Conservation (phyloP, 148 eudicot genomes). For the Diospyros lotus region DNA sequence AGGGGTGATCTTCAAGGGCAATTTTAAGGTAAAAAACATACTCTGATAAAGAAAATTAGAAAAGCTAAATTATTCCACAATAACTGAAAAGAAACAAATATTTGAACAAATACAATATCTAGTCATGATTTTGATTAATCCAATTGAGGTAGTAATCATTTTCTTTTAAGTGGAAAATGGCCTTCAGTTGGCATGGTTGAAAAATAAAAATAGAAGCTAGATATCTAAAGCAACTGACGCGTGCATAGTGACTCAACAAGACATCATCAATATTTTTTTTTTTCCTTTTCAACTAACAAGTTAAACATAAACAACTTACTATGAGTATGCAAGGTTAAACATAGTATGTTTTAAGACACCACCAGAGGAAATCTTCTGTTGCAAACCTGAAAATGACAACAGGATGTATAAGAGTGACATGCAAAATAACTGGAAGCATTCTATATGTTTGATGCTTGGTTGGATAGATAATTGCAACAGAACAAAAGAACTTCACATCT, state of each 20-base stretch:
- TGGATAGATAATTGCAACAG: neutral
- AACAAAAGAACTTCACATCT: neutral
- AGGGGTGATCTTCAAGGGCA: neutral
- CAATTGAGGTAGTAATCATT: neutral
- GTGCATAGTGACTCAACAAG: neutral
- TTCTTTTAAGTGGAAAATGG: neutral
- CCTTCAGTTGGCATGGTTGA: neutral
- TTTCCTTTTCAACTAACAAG: neutral
- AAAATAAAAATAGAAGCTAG: neutral
- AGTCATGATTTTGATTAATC: neutral
- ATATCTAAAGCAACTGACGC: neutral
- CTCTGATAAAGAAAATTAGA: neutral
- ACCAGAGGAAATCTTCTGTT: slow-evolving; percentile 82
- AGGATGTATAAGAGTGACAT: slow-evolving; percentile 5
- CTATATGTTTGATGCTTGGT: no score
- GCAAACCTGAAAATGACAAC: slow-evolving; percentile 54
- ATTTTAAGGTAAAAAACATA: neutral
- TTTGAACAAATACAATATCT: neutral
- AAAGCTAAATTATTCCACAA: neutral
- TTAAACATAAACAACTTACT: slow-evolving; percentile 35
- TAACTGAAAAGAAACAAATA: no score
- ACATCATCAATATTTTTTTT: neutral
- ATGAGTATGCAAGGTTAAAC: slow-evolving; percentile 72
- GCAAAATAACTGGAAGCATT: neutral
- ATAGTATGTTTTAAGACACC: slow-evolving; percentile 55